Evolutionary conservation across 139 green algal species (phyloP), one percentile per base, ranked within the genome.

Genomic region (Tetraselmis striata): DNA sequence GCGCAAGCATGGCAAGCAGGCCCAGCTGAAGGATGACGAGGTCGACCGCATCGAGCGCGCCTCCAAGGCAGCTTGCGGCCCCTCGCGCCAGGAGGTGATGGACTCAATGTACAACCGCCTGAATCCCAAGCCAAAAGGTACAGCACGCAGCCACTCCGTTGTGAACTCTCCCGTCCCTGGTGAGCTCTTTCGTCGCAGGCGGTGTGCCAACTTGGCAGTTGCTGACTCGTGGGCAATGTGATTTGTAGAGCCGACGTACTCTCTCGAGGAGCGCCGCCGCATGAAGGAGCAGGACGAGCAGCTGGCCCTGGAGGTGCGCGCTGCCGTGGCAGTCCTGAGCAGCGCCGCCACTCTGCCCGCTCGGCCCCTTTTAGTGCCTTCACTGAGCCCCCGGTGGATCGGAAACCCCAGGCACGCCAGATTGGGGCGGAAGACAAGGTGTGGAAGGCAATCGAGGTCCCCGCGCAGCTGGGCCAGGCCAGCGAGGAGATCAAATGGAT

Each of bases 21-120:
- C 90, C 29, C 86, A 92, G 24, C 80, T 94, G 18, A 93, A 95
- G 78, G 94, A 97, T 81, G 91, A 92, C 78, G 94, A 98, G 81
- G 92, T 96, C 11, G 95, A 98, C 22, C 84, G 95, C 0, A 82
- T 98, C n/a, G 95, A 98, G 86, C 85, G 94, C 0, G 92, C 90
- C 2, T 31, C 81, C 25, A 31, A 83, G 2, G 92, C 94, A 0
- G 84, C 79, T 27, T 85, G 80, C 23, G 86, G 93, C 31, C 32
- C 86, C 24, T 59, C 77, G 30, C 79, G 91, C 18, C 30, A 92
- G 2, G 92, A 96, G 2, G 92, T 96, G 28, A 93, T 98, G 90
- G 86, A 94, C 0, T 90, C 86, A 59, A 98, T 98, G 95, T 98
- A 98, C 80, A 92, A 93, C 30, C 81, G 89, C 0, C 58, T 94